phyloP scores from a whole-genome alignment of 2,329 filamentous ascomycete genomes.

The Fusarium luffae region DNA sequence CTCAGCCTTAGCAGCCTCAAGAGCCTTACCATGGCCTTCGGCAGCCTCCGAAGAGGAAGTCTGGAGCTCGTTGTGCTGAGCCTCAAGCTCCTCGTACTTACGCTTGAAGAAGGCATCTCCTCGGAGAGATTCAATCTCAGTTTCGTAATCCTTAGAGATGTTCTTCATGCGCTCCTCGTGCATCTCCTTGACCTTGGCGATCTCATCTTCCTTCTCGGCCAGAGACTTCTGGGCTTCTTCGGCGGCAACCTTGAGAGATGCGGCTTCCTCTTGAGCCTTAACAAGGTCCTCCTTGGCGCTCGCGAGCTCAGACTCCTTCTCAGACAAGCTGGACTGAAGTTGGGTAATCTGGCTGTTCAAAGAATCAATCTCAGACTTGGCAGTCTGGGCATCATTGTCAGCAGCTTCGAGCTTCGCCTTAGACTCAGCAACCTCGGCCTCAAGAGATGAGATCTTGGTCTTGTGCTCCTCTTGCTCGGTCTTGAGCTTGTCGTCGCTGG shows the following conservation, averaged over 20 bases:
- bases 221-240: constrained; percentile 60
- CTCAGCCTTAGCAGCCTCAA: constrained; percentile 57
- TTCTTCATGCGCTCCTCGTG: constrained; percentile 69
- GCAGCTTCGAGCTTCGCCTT: constrained; percentile 60
- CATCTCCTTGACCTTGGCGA: constrained; percentile 64
- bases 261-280: constrained; percentile 59
- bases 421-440: constrained; percentile 63
- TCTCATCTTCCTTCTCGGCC: constrained; percentile 60
- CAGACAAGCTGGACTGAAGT: constrained; percentile 55
- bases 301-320: constrained; percentile 59
- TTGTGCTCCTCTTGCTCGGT: constrained; percentile 58
- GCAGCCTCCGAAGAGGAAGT: constrained; percentile 50
- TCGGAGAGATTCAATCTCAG: constrained; percentile 72
- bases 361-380: constrained; percentile 58
- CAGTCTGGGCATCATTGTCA: constrained; percentile 57
- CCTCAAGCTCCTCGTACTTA: constrained; percentile 70
- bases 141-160: constrained; percentile 70
- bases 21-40: constrained; percentile 55
- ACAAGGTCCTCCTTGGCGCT: constrained; percentile 54
- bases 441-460: constrained; percentile 61
- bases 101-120: constrained; percentile 73
- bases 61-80: constrained; percentile 64
- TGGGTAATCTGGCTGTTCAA: constrained; percentile 55
- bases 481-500: constrained; percentile 58
- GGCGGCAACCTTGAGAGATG: constrained; percentile 61